Evolutionary conservation across 2,329 filamentous ascomycete species (phyloP).

Genomic region (Stachybotrys elegans): DNA sequence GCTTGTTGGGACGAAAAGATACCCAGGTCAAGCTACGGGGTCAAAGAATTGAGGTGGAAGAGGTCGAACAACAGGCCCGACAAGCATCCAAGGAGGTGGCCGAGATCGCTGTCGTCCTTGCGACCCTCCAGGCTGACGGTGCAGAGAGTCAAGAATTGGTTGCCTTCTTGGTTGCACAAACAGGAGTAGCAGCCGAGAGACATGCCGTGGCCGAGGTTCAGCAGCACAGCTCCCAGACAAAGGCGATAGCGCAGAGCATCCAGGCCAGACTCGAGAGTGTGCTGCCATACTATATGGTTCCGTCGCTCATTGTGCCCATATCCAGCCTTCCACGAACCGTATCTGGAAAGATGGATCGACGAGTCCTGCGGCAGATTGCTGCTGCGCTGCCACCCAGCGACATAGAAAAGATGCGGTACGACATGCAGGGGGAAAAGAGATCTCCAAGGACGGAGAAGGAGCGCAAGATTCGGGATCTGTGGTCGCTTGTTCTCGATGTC

Average conservation of each 20-base stretch:
- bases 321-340: background rate
- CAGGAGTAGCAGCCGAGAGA: background rate
- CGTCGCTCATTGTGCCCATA: background rate
- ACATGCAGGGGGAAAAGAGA: background rate
- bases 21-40: constrained; percentile 51
- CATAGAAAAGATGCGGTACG: background rate
- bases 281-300: constrained; percentile 1
- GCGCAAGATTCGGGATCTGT: too few species aligned
- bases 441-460: too few species aligned
- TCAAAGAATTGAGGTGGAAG: constrained; percentile 40
- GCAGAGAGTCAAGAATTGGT: background rate
- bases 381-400: too few species aligned
- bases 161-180: background rate
- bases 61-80: constrained; percentile 2
- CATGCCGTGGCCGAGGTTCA: too few species aligned
- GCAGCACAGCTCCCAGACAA: too few species aligned
- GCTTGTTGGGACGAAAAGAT: constrained; percentile 43
- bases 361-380: background rate
- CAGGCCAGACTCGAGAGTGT: background rate
- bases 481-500: too few species aligned
- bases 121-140: background rate
- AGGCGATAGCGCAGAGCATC: constrained; percentile 3
- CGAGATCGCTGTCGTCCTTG: background rate
- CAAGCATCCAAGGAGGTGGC: background rate
- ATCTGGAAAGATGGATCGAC: constrained; percentile 3